Percentiles rank a stretch among this genome's conserved stretches.
Evolutionary conservation across 805 yeast genomes (phyloP).

Genomic region (Lachancea nothofagi): DNA sequence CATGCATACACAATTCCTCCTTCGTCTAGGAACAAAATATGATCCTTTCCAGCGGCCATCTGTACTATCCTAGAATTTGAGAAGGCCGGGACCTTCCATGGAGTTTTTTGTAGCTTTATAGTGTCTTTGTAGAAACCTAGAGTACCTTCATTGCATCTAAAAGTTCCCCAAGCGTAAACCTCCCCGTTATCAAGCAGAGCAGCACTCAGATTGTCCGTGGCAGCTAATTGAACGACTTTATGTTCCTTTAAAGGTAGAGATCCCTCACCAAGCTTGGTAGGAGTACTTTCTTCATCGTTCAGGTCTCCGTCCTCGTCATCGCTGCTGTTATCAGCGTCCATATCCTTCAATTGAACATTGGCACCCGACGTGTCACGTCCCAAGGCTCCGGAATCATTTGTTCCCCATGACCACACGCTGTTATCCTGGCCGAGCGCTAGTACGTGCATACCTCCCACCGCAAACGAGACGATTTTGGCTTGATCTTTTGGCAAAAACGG

Average conservation of each 20-base stretch:
- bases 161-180: constrained; percentile 97
- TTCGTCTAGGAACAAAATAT: constrained; percentile 72
- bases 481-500: constrained; percentile 61
- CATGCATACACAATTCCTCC: constrained; percentile 89
- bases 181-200: constrained; percentile 75
- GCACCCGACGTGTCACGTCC: constrained; percentile 78
- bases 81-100: constrained; percentile 48
- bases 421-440: constrained; percentile 74
- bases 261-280: constrained; percentile 56
- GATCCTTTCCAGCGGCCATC: constrained; percentile 91
- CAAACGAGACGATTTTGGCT: constrained; percentile 73
- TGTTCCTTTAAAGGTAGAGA: constrained; percentile 46
- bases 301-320: constrained; percentile 78
- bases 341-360: constrained; percentile 60
- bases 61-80: constrained; percentile 60
- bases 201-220: constrained; percentile 88
- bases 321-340: constrained; percentile 52
- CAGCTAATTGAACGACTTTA: constrained; percentile 74
- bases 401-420: constrained; percentile 97
- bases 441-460: constrained; percentile 95
- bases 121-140: constrained; percentile 69
- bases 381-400: constrained; percentile 84
- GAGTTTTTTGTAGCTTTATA: constrained; percentile 58
- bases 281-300: constrained; percentile 86
- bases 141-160: constrained; percentile 87